Base-by-base conservation (phyloP, 2,329 filamentous ascomycete genomes). In the Pestalotiopsis sp. region DNA sequence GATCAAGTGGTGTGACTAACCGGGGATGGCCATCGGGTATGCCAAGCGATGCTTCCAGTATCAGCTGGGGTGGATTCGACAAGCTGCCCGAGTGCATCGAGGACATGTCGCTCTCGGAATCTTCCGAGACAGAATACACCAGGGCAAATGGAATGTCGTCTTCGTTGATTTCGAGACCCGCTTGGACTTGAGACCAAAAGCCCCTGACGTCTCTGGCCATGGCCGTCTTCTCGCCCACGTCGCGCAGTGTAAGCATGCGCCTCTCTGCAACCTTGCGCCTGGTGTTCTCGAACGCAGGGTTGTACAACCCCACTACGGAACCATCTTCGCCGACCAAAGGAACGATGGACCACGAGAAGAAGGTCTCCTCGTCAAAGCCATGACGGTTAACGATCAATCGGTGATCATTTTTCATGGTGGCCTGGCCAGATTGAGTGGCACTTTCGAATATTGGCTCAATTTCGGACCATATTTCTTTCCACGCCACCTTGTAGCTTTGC, bases 341-440 rank as follows among this genome's bases (percentile, higher is more conserved):
- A 31, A 95, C 91, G 57, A 95, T 90, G 1, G 90, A 92, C 92
- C 92, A 95, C 13, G 91, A 93, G 77, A 95, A 95, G 76, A 93
- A 95, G 0, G 92, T 90, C 76, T 96, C 93, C 78, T 97, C 92
- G 1, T 93, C 80, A 70, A 88, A 93, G 1, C 90, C 88, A 71
- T 89, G 88, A 7, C 93, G 88, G 61, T 86, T 84, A 40, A 96
- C 86, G 74, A 94, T 94, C 1, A 95, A 83, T 68, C 89, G 89
- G 71, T 95, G 92, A 73, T 96, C 93, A 72, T 95, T 90, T 78
- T 94, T 95, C 91, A 95, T 93, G 0, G 91, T 94, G 0, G 93
- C 91, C 80, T 94, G 90, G 0, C 93, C 93, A 4, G 90, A 91
- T 52, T 87, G 80, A 78, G 86, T 88, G 0, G 93, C 93, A 70